These are phyloP conservation scores for Coniochaeta hoffmannii DNA, from an alignment of 2,329 filamentous ascomycete species.

Conservation along the genomic window DNA sequence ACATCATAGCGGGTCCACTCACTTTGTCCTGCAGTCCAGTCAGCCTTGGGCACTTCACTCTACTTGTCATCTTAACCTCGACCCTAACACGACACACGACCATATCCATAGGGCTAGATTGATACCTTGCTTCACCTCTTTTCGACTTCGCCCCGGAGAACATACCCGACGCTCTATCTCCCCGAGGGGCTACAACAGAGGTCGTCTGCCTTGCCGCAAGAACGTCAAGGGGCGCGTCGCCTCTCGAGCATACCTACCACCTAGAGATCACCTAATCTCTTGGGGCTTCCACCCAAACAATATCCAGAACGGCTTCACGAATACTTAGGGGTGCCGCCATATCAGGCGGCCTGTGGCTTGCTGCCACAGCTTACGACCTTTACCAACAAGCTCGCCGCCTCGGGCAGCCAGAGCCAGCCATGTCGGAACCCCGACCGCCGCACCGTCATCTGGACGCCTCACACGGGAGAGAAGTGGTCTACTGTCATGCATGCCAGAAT, in stretches of 20 bases:
- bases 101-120: not conserved
- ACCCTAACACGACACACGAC: not conserved
- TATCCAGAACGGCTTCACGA: slow-evolving; percentile 30
- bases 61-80: not conserved
- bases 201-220: not conserved
- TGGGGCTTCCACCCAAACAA: not conserved
- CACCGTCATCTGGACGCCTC: slow-evolving; percentile 40
- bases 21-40: not conserved
- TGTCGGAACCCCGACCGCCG: slow-evolving; percentile 10
- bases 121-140: no score
- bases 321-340: slow-evolving; percentile 47
- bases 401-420: slow-evolving; percentile 14
- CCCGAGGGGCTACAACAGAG: no score
- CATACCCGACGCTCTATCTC: no score
- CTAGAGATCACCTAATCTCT: not conserved
- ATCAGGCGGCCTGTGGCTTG: slow-evolving; percentile 50
- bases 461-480: slow-evolving; percentile 63
- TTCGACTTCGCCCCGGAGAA: no score
- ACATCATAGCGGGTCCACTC: not conserved
- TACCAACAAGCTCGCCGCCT: slow-evolving; percentile 39
- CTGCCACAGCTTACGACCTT: slow-evolving; percentile 40
- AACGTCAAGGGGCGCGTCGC: not conserved
- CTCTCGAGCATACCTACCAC: not conserved
- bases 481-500: slow-evolving; percentile 72
- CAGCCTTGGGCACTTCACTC: not conserved